Evolutionary conservation across 176 grass and related monocot species (phyloP), one percentile per base, ranked within the genome.

Genomic region (Musa acuminata): DNA sequence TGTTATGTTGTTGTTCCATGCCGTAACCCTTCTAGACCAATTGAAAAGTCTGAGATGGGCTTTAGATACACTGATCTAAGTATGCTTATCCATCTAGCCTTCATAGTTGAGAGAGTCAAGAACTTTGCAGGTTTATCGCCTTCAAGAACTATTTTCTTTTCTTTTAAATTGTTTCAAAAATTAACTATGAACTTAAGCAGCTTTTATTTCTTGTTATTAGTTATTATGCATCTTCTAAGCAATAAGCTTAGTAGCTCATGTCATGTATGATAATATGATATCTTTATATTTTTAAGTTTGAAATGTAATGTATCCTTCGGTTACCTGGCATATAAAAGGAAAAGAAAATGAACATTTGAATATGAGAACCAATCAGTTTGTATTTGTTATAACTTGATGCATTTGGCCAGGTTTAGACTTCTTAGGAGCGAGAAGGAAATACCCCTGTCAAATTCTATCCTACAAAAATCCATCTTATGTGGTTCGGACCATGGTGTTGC

Each of bases 401-500:
- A 7, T 63, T 22, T 55, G 25, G 21, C 2, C 51, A 77, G 58
- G n/a, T n/a, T 51, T 77, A 27, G 11, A 52, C 43, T 25, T 19
- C 59, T 23, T 65, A 12, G 20, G 3, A 52, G 48, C 22, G 73
- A 89, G 69, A 75, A 68, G 51, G 63, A 83, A 63, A 68, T 74
- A 51, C 72, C 70, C 72, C 25, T 60, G 29, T 55, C 86, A 87
- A 55, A 49, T 63, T 75, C 78, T 82, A 62, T 54, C 63, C 62
- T 72, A 54, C 58, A 50, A 26, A 51, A 87, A 75, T 70, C 75
- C 69, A 67, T 68, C 67, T 27, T 74, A 71, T 72, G 60, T 51
- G 8, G 63, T 86, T 76, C 84, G 72, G 62, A 84, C 85, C 62
- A 88, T 81, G 67, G 85, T 85, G 0, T 67, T 88, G 52, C 67